These are phyloP conservation scores for Eucalyptus polyanthemos DNA, from an alignment of 345 rosid genomes.

Conservation along the genomic window DNA sequence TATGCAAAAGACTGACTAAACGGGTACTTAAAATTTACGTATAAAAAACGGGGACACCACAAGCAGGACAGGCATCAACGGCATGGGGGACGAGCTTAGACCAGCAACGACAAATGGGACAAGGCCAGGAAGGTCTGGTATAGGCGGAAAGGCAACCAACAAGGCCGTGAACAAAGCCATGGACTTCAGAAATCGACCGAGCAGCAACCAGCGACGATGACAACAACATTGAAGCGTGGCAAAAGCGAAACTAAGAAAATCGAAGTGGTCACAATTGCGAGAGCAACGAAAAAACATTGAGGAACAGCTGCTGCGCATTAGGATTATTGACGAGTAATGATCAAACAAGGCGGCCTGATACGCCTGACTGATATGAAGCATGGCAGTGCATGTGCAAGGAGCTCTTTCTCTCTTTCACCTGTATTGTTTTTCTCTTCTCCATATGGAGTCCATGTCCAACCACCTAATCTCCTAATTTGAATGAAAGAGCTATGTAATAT, in stretches of 20 bases:
- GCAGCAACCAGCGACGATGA: not conserved
- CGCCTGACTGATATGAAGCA: not conserved
- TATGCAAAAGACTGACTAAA: too few species aligned
- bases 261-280: not conserved
- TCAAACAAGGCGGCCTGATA: not conserved
- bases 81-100: not conserved
- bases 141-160: not conserved
- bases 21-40: accelerated
- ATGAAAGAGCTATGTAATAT: not conserved
- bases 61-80: not conserved
- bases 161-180: not conserved
- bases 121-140: not conserved
- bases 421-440: not conserved
- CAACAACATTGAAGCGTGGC: not conserved
- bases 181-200: not conserved
- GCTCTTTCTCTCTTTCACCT: not conserved
- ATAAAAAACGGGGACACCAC: not conserved
- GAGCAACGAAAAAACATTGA: too few species aligned
- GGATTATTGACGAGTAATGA: not conserved
- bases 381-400: not conserved
- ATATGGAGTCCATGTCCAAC: not conserved
- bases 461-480: not conserved
- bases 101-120: not conserved
- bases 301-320: too few species aligned
- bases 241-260: not conserved